Evolutionary conservation across 345 rosid genomes (phyloP).

Genomic region (Rhodamnia rubescens): DNA sequence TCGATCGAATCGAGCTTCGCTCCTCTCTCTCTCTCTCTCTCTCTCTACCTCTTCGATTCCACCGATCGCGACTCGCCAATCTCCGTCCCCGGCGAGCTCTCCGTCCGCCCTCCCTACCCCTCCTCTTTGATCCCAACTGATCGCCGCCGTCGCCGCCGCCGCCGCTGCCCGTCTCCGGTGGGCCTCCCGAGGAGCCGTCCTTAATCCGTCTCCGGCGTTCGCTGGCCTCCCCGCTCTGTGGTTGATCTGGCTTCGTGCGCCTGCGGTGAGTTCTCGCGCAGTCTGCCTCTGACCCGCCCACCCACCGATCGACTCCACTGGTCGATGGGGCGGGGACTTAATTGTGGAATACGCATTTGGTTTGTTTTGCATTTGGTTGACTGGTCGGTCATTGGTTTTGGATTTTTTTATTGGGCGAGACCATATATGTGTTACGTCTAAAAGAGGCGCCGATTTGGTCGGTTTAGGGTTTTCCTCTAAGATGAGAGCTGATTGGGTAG

Average conservation of each 20-base stretch:
- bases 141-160: neutral
- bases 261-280: neutral
- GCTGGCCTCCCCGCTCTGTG: neutral
- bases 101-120: too few species aligned
- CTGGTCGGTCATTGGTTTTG: neutral
- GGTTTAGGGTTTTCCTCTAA: neutral
- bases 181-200: neutral
- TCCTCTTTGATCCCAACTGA: neutral
- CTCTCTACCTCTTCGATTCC: neutral
- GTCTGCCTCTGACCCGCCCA: neutral
- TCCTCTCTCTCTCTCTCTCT: too few species aligned
- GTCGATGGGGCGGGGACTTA: neutral
- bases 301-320: neutral
- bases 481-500: neutral
- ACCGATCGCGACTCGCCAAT: neutral
- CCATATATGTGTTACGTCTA: neutral
- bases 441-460: neutral
- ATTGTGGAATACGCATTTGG: neutral
- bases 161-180: neutral
- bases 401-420: neutral
- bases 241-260: neutral
- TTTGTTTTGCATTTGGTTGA: neutral
- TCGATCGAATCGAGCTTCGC: neutral
- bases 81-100: too few species aligned
- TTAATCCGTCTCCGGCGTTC: neutral